Conservation (phyloP, 257 asterid species). For the Solanum arcanum region DNA sequence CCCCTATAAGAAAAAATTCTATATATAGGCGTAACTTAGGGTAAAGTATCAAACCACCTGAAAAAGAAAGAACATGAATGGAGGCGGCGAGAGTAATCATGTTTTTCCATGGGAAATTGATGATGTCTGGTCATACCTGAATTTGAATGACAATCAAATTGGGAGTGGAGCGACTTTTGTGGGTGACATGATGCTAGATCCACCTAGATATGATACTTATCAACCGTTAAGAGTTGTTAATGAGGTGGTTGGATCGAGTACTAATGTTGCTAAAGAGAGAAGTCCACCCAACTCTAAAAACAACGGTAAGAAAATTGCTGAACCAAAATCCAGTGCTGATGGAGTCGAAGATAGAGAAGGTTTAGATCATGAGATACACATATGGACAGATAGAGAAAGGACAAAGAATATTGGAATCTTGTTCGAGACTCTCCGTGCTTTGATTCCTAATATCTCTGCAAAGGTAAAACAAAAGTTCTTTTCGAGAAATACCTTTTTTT, state of each 20-base stretch:
- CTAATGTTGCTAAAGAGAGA: conserved; percentile 2
- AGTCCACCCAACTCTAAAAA: neutral
- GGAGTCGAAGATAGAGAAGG: conserved; percentile 12
- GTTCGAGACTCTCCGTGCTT: conserved; percentile 65
- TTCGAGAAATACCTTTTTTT: neutral
- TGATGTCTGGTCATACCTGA: conserved; percentile 21
- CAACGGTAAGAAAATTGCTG: neutral
- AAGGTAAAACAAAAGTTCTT: conserved; percentile 30
- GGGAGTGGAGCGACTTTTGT: conserved; percentile 1
- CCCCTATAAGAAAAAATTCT: no score
- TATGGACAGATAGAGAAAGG: conserved; percentile 79
- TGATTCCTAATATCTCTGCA: conserved; percentile 71
- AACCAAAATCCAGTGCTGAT: neutral
- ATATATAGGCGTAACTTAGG: no score
- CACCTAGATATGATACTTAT: neutral
- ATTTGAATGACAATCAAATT: conserved; percentile 4
- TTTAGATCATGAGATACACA: conserved; percentile 58
- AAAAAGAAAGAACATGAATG: no score
- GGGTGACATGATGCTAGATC: conserved; percentile 1
- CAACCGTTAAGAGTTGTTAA: neutral
- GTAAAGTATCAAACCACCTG: no score
- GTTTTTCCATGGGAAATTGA: no score
- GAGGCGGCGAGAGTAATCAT: no score
- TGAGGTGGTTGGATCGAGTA: conserved; percentile 7
- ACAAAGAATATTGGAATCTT: conserved; percentile 78